A percentile compares a stretch with the other conserved stretches of the same genome.
Evolutionary conservation across 768 basidiomycete genomes (phyloP).

Genomic region (Mycena olivaceomarginata): DNA sequence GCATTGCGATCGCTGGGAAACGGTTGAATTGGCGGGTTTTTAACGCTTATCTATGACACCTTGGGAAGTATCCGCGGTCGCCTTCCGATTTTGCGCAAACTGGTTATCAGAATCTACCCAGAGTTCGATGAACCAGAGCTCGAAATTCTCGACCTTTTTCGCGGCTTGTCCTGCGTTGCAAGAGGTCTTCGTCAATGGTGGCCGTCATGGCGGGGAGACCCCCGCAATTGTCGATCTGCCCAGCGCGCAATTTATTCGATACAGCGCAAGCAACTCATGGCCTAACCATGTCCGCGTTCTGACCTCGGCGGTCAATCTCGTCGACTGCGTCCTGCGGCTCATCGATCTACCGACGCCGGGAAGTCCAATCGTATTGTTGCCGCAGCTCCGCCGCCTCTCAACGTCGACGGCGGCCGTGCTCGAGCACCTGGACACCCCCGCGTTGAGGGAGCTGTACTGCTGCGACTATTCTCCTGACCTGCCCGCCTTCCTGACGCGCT

Average conservation of each 20-base stretch:
- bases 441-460: slow-evolving; percentile 5
- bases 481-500: not conserved
- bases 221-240: not conserved
- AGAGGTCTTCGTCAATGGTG: slow-evolving; percentile 5
- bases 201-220: too few relatives aligned
- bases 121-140: not conserved
- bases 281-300: not conserved
- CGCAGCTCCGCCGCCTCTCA: slow-evolving; percentile 24
- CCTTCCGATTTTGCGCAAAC: slow-evolving; percentile 1
- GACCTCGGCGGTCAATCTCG: slow-evolving; percentile 8
- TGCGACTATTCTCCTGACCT: not conserved
- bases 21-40: not conserved
- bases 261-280: not conserved
- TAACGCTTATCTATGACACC: not conserved
- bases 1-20: slow-evolving; percentile 22
- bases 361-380: not conserved
- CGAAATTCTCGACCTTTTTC: not conserved
- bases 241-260: not conserved
- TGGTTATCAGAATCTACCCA: not conserved
- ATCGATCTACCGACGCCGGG: not conserved
- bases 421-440: slow-evolving; percentile 1
- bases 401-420: not conserved
- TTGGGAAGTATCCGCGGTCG: not conserved
- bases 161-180: not conserved
- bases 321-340: slow-evolving; percentile 12